phyloP scores from a whole-genome alignment of 768 basidiomycete genomes.

The Hemileccinum rubropunctum region DNA sequence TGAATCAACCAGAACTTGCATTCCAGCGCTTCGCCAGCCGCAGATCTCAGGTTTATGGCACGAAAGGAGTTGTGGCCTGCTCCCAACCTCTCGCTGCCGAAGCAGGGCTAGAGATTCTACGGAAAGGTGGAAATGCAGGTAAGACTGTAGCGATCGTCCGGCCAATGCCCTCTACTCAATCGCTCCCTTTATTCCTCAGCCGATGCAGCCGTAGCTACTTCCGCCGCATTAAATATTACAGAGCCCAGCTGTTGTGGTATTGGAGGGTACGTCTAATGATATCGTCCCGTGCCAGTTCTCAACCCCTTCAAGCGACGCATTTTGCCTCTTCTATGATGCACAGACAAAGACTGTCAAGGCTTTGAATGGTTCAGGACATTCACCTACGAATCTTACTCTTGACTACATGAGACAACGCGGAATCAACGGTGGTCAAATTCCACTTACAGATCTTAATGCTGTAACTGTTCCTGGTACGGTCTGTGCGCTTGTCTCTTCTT shows the following conservation, averaged over 20 bases:
- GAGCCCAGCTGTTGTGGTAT: constrained; percentile 91
- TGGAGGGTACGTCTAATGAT: constrained; percentile 59
- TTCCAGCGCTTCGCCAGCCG: constrained; percentile 79
- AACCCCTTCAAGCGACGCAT: constrained; percentile 62
- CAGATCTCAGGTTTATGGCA: constrained; percentile 82
- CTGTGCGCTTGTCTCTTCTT: neutral
- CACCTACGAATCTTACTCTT: constrained; percentile 76
- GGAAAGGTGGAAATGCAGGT: constrained; percentile 96
- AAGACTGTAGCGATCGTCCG: constrained; percentile 5
- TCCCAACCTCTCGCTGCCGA: constrained; percentile 91
- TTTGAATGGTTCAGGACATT: constrained; percentile 88
- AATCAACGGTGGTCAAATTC: constrained; percentile 64
- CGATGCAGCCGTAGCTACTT: constrained; percentile 92
- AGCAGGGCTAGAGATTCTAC: constrained; percentile 88
- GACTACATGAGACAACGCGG: constrained; percentile 72
- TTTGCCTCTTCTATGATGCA: constrained; percentile 91
- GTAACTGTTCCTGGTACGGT: constrained; percentile 78
- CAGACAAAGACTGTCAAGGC: constrained; percentile 79
- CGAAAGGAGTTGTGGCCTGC: constrained; percentile 83
- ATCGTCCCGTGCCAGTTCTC: constrained; percentile 8
- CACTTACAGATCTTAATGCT: constrained; percentile 79
- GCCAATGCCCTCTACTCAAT: neutral
- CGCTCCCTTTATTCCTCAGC: constrained; percentile 40
- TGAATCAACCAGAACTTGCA: constrained; percentile 63
- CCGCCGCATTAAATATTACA: constrained; percentile 89